These are phyloP conservation scores for Shiraia bambusicola DNA, from an alignment of 2,329 filamentous ascomycete species.

Conservation along the genomic window DNA sequence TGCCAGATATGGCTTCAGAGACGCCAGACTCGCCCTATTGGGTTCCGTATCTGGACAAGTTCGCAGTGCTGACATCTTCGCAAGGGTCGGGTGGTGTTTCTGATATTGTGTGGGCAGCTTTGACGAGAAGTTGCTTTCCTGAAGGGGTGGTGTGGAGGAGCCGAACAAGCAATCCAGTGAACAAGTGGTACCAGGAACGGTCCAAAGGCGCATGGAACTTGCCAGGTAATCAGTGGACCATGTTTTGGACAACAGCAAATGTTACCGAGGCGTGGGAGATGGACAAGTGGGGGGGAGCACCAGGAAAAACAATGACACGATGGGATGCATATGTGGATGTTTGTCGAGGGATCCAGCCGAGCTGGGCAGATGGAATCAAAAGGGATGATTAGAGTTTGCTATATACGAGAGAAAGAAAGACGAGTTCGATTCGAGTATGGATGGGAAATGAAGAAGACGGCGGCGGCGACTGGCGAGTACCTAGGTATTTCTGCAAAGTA, in stretches of 20 bases:
- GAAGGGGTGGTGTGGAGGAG: slow-evolving; percentile 90
- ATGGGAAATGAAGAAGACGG: too few species aligned
- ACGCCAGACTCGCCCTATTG: slow-evolving; percentile 52
- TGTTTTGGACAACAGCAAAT: slow-evolving; percentile 93
- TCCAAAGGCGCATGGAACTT: slow-evolving; percentile 82
- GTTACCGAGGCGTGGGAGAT: slow-evolving; percentile 56
- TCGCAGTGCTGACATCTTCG: slow-evolving; percentile 83
- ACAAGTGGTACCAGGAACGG: slow-evolving; percentile 99
- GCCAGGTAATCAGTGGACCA: slow-evolving; percentile 82
- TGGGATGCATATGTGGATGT: slow-evolving; percentile 54
- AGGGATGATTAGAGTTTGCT: background rate
- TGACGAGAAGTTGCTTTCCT: slow-evolving; percentile 88
- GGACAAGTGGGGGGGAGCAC: slow-evolving; percentile 50
- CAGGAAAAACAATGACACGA: slow-evolving; percentile 41
- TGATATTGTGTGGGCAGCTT: slow-evolving; percentile 93
- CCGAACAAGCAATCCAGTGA: slow-evolving; percentile 87
- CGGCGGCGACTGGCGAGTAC: too few species aligned
- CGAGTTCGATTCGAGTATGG: too few species aligned
- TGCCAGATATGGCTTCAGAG: background rate
- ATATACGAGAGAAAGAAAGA: too few species aligned
- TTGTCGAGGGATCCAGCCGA: slow-evolving; percentile 51
- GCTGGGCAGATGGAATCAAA: slow-evolving; percentile 49
- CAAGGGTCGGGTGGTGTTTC: slow-evolving; percentile 92
- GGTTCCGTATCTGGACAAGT: slow-evolving; percentile 96
- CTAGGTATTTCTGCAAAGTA: too few species aligned